These are phyloP conservation scores for Gossypium anomalum DNA, from an alignment of 345 rosid species.

Conservation along the genomic window DNA sequence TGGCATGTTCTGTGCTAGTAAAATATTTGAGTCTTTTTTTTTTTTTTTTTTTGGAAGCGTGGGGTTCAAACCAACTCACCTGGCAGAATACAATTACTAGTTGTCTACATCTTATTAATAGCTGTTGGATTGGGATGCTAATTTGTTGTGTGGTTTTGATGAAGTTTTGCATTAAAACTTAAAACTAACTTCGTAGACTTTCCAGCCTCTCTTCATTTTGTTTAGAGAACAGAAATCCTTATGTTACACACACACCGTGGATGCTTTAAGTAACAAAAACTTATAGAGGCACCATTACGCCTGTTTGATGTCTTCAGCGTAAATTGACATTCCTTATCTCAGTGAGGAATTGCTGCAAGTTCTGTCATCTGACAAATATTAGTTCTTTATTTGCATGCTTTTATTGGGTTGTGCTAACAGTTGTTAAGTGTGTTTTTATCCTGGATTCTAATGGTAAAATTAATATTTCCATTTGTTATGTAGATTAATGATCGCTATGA, in stretches of 20 bases:
- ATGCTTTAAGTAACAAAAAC: not conserved
- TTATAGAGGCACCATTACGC: not conserved
- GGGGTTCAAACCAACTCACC: not conserved
- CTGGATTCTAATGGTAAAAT: not conserved
- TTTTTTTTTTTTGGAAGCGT: not conserved
- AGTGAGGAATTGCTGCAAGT: not conserved
- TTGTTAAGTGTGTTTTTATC: not conserved
- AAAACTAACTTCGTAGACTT: not conserved
- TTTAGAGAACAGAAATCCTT: not conserved
- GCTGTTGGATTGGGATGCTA: not conserved
- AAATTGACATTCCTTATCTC: not conserved
- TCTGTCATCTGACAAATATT: not conserved
- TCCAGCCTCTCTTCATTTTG: not conserved
- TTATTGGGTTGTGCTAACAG: not conserved
- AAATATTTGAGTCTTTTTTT: not conserved
- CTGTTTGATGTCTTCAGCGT: not conserved
- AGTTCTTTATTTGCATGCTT: not conserved
- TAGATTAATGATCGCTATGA: constrained; percentile 98
- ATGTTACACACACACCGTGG: not conserved
- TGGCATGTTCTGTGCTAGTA: not conserved
- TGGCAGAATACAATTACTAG: not conserved
- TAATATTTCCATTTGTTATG: constrained; percentile 14
- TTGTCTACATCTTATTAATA: not conserved
- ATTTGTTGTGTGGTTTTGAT: not conserved
- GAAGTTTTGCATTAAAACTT: not conserved